phyloP scores from a whole-genome alignment of 352 stramenopile genomes.

The Peronospora farinosa region DNA sequence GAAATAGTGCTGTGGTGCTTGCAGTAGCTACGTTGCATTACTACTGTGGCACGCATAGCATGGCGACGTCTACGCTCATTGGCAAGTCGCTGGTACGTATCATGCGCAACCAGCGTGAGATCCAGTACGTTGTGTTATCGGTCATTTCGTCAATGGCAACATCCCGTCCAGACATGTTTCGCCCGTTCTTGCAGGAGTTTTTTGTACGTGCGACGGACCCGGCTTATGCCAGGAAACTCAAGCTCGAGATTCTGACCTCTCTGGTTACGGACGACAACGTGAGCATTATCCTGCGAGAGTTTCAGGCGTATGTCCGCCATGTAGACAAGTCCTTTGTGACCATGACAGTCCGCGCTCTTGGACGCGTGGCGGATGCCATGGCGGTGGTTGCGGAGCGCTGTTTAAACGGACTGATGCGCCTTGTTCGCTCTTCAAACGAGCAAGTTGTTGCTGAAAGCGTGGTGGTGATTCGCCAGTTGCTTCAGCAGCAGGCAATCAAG shows the following conservation, averaged over 20 bases:
- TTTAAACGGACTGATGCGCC: conserved; percentile 82
- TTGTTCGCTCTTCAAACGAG: conserved; percentile 81
- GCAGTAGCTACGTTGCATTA: conserved; percentile 94
- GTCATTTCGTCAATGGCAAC: conserved; percentile 92
- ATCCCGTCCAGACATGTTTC: conserved; percentile 94
- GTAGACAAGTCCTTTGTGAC: conserved; percentile 93
- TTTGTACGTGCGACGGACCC: conserved; percentile 95
- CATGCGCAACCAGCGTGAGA: conserved; percentile 94
- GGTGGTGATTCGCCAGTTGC: conserved; percentile 91
- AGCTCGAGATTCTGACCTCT: conserved; percentile 95
- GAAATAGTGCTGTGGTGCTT: conserved; percentile 96
- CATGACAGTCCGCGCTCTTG: conserved; percentile 90
- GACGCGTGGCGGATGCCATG: conserved; percentile 88
- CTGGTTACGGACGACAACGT: conserved; percentile 90
- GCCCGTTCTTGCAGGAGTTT: conserved; percentile 94
- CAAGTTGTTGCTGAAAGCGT: conserved; percentile 92
- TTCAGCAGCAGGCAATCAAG: conserved; percentile 85
- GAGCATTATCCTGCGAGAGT: conserved; percentile 91
- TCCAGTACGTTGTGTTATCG: conserved; percentile 96
- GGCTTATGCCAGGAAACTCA: conserved; percentile 92
- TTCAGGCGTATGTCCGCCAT: conserved; percentile 94
- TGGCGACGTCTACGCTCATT: conserved; percentile 85
- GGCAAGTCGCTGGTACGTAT: conserved; percentile 96
- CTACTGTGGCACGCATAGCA: conserved; percentile 91
- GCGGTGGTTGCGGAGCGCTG: conserved; percentile 86